These are phyloP conservation scores for Nicotiana undulata DNA, from an alignment of 257 asterid species.

Conservation along the genomic window DNA sequence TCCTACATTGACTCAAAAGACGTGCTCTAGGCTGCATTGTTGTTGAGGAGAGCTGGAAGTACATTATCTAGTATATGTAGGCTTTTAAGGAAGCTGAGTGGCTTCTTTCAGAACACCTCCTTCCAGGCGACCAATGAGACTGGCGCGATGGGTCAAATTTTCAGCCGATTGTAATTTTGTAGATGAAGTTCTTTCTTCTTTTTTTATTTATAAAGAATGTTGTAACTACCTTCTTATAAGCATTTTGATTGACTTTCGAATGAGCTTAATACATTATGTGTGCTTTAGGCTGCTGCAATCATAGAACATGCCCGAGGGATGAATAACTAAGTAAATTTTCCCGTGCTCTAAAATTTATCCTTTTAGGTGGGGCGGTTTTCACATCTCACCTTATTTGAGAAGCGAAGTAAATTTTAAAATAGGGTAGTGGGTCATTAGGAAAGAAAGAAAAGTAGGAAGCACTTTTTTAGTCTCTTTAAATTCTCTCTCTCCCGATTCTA, in stretches of 20 bases:
- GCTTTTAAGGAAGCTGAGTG: constrained; percentile 1
- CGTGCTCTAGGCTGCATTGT: neutral
- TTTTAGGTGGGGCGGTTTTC: neutral
- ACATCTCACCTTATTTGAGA: neutral
- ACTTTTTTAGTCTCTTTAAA: neutral
- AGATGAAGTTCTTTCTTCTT: neutral
- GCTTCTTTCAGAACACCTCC: neutral
- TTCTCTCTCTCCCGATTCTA: neutral
- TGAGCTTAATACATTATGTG: neutral
- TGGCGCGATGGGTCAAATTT: neutral
- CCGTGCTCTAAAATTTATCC: neutral
- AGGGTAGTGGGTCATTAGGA: neutral
- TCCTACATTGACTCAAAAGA: neutral
- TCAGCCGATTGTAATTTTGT: neutral
- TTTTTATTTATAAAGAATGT: too few relatives aligned
- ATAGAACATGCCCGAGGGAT: neutral
- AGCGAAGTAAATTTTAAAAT: neutral
- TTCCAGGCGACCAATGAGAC: neutral
- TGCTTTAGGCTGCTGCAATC: neutral
- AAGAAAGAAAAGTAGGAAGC: neutral
- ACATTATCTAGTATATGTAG: neutral
- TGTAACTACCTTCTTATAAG: neutral
- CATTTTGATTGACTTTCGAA: neutral
- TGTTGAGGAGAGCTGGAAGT: neutral
- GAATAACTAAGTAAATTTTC: neutral